Evolutionary conservation across 805 yeast genomes (phyloP).

Genomic region (Pichia gijzeniarum): DNA sequence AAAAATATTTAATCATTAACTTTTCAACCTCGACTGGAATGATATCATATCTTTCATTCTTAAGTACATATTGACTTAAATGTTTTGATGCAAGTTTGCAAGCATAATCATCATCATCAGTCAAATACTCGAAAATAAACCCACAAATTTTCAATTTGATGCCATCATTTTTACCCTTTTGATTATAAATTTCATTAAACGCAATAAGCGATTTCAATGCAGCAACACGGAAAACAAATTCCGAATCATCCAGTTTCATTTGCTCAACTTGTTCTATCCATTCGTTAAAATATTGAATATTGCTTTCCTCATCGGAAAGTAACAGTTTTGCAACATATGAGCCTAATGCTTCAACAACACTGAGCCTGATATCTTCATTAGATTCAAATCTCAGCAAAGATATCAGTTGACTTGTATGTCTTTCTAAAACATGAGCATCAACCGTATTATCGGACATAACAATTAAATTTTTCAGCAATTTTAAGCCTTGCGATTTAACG

Average conservation of each 20-base stretch:
- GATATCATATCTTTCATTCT: constrained; percentile 10
- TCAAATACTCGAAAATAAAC: constrained; percentile 32
- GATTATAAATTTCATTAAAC: constrained; percentile 18
- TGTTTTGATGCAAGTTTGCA: constrained; percentile 42
- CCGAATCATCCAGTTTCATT: constrained; percentile 36
- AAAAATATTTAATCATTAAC: constrained; percentile 16
- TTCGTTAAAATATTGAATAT: constrained; percentile 12
- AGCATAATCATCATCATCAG: constrained; percentile 64
- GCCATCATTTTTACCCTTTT: background rate
- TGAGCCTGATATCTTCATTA: constrained; percentile 33
- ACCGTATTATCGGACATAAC: constrained; percentile 1
- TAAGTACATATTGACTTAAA: constrained; percentile 29
- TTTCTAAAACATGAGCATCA: constrained; percentile 1
- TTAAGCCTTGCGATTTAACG: constrained; percentile 38
- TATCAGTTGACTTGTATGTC: constrained; percentile 23
- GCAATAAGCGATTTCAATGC: constrained; percentile 39
- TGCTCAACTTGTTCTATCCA: constrained; percentile 27
- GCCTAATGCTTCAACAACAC: constrained; percentile 49
- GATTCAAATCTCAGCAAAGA: constrained; percentile 19
- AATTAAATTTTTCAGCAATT: constrained; percentile 27
- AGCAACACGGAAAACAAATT: constrained; percentile 40
- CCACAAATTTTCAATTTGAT: constrained; percentile 8
- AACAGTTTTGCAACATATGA: constrained; percentile 26
- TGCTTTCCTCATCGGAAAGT: constrained; percentile 1
- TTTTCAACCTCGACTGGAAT: constrained; percentile 33